These are phyloP conservation scores for Fonsecaea pugnacius DNA, from an alignment of 2,329 filamentous ascomycete genomes.

Conservation along the genomic window DNA sequence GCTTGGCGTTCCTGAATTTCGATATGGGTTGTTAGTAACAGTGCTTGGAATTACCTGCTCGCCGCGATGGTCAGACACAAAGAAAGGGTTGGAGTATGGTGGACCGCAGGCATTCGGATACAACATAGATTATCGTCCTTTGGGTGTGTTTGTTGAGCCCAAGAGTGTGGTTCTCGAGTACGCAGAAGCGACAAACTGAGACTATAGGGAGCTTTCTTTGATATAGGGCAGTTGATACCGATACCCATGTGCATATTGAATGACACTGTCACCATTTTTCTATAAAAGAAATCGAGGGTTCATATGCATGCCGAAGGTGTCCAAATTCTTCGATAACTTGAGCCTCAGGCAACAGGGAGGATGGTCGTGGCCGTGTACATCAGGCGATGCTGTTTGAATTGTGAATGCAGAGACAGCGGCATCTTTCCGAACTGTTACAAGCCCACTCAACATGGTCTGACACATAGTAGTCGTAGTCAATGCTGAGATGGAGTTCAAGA, in stretches of 20 bases:
- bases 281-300: not conserved
- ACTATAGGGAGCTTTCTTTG: not conserved
- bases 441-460: not conserved
- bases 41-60: slow-evolving; percentile 61
- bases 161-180: slow-evolving; percentile 60
- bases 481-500: not conserved
- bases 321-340: not conserved
- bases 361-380: not conserved
- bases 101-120: slow-evolving; percentile 56
- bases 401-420: not conserved
- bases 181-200: slow-evolving; percentile 15
- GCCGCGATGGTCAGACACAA: slow-evolving; percentile 58
- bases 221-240: not conserved
- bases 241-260: not conserved
- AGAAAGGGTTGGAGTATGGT: slow-evolving; percentile 55
- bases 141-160: slow-evolving; percentile 59
- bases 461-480: not conserved
- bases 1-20: slow-evolving; percentile 60
- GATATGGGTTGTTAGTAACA: slow-evolving; percentile 58
- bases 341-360: not conserved
- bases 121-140: slow-evolving; percentile 54
- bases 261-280: not conserved
- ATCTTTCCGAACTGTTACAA: not conserved
- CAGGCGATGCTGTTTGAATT: not conserved
- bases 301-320: not conserved